Percentiles rank a stretch among this genome's conserved stretches.
Conservation (phyloP, 108 stramenopile genomes). For the Pseudonitzschia pungens region DNA sequence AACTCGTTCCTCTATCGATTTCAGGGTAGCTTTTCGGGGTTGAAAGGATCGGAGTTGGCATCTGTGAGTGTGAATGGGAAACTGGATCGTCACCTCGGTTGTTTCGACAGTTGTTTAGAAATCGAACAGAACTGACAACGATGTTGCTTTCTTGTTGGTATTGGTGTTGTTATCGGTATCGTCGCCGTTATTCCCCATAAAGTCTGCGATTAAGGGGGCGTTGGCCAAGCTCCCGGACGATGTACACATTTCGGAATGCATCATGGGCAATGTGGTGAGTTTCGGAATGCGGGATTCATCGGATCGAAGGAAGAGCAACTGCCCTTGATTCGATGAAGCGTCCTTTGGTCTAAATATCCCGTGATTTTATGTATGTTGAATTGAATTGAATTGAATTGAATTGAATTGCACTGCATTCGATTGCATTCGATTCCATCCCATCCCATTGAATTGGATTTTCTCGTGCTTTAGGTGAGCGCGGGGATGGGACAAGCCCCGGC, state of each 20-base stretch:
- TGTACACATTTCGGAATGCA: conserved; percentile 83
- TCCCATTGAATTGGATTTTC: not conserved
- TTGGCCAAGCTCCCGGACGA: conserved; percentile 51
- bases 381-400: not conserved
- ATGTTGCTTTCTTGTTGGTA: not conserved
- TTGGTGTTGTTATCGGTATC: not conserved
- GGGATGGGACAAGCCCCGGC: conserved; percentile 96
- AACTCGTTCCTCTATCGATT: not conserved
- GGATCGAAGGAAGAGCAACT: not conserved
- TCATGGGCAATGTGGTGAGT: conserved; percentile 94
- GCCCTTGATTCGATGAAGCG: too few relatives aligned
- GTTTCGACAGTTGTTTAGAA: not conserved
- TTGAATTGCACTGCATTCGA: not conserved
- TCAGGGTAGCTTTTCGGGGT: conserved; percentile 58
- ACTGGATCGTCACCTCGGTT: not conserved
- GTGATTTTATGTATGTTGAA: too few relatives aligned
- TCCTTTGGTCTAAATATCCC: too few relatives aligned
- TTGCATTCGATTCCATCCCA: too few relatives aligned
- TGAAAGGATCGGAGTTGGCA: conserved; percentile 89
- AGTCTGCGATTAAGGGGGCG: conserved; percentile 71
- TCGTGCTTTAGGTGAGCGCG: conserved; percentile 43
- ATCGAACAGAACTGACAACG: not conserved
- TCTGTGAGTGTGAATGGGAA: conserved; percentile 22
- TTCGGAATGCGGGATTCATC: conserved; percentile 57
- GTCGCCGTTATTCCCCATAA: not conserved